Conservation (phyloP, 1,284 basidiomycete genomes). For the Porogramme epimiltina region DNA sequence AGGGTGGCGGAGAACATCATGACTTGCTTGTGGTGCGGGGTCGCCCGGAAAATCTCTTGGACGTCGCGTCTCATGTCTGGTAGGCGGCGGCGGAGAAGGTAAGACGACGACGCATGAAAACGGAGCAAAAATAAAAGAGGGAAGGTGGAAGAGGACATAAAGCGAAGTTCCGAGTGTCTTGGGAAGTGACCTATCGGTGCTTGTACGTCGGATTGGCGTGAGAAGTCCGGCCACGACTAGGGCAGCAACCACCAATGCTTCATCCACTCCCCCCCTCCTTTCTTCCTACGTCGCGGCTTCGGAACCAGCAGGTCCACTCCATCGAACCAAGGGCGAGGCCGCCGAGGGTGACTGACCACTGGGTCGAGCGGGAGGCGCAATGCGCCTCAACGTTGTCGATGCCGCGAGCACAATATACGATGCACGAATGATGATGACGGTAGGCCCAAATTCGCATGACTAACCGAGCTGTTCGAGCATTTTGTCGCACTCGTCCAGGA, state of each 20-base stretch:
- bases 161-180: no score
- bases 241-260: slow-evolving; percentile 17
- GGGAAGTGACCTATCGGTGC: slow-evolving; percentile 10
- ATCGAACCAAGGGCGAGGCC: slow-evolving; percentile 27
- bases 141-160: slow-evolving; percentile 14
- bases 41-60: slow-evolving; percentile 99
- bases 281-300: neutral
- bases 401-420: slow-evolving; percentile 35
- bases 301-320: slow-evolving; percentile 20
- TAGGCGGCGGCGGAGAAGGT: slow-evolving; percentile 53
- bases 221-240: slow-evolving; percentile 12
- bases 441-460: slow-evolving; percentile 66
- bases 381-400: slow-evolving; percentile 35
- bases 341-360: slow-evolving; percentile 43
- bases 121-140: slow-evolving; percentile 42
- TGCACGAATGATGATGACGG: slow-evolving; percentile 28
- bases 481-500: slow-evolving; percentile 99
- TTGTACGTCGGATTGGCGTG: slow-evolving; percentile 18
- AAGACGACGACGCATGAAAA: slow-evolving; percentile 62
- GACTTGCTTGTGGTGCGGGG: slow-evolving; percentile 99
- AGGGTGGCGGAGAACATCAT: slow-evolving; percentile 99
- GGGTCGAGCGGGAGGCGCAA: slow-evolving; percentile 52
- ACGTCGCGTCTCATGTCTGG: slow-evolving; percentile 99
- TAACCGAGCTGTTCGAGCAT: slow-evolving; percentile 99
- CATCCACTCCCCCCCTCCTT: slow-evolving; percentile 11